These are phyloP conservation scores for Lupinus albus DNA, from an alignment of 306 rosid genomes.

Conservation along the genomic window DNA sequence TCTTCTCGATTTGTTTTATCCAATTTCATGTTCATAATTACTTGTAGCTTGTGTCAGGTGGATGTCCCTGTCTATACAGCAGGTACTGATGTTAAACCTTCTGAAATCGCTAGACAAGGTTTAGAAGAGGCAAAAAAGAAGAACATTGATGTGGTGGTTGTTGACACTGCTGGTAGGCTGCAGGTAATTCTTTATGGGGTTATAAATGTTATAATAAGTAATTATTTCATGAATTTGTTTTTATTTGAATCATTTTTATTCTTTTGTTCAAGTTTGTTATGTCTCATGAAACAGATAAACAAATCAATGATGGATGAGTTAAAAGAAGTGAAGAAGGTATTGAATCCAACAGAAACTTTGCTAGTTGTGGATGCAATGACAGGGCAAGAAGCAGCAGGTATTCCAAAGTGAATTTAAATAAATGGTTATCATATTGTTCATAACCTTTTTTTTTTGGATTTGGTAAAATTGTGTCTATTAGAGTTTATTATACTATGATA, in stretches of 20 bases:
- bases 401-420: slow-evolving; percentile 26
- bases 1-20: slow-evolving; percentile 31
- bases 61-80: slow-evolving; percentile 89
- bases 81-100: slow-evolving; percentile 86
- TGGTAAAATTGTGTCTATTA: background rate
- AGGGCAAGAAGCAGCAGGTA: slow-evolving; percentile 99
- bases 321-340: slow-evolving; percentile 77
- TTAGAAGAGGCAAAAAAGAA: slow-evolving; percentile 89
- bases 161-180: slow-evolving; percentile 99
- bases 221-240: slow-evolving; percentile 7
- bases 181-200: slow-evolving; percentile 62
- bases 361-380: slow-evolving; percentile 99
- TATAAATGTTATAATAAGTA: slow-evolving; percentile 17
- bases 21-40: slow-evolving; percentile 42
- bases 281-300: slow-evolving; percentile 68
- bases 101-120: slow-evolving; percentile 88
- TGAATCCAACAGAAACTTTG: slow-evolving; percentile 91
- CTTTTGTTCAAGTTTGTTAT: slow-evolving; percentile 30
- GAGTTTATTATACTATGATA: slow-evolving; percentile 6
- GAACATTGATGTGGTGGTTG: slow-evolving; percentile 83
- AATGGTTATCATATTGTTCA: slow-evolving; percentile 22
- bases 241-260: slow-evolving; percentile 17
- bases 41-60: slow-evolving; percentile 74
- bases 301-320: slow-evolving; percentile 94
- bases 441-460: slow-evolving; percentile 13